These are phyloP conservation scores for Rosa multiflora DNA, from an alignment of 306 rosid species.

Conservation along the genomic window DNA sequence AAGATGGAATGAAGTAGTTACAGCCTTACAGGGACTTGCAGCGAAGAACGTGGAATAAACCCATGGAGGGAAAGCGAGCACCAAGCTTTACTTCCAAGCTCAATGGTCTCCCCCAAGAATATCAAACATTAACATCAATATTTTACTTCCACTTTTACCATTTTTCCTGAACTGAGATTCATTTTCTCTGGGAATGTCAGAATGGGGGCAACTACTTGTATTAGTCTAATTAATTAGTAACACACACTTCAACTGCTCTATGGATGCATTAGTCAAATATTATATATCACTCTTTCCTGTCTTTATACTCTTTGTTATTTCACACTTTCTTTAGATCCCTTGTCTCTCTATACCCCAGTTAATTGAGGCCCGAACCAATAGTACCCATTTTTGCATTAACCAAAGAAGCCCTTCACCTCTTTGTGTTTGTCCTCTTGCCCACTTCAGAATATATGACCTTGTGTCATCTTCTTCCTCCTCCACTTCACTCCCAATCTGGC, in stretches of 20 bases:
- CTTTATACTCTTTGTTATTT: conserved; percentile 54
- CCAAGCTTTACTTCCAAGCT: conserved; percentile 37
- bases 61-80: conserved; percentile 32
- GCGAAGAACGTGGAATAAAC: conserved; percentile 33
- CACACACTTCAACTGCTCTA: conserved; percentile 18
- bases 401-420: conserved; percentile 24
- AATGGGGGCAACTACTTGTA: neutral
- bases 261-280: conserved; percentile 35
- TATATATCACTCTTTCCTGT: conserved; percentile 46
- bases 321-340: conserved; percentile 37
- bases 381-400: conserved; percentile 33
- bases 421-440: conserved; percentile 60
- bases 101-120: conserved; percentile 14
- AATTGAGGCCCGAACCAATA: conserved; percentile 36
- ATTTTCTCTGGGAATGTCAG: conserved; percentile 52
- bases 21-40: conserved; percentile 29
- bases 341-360: conserved; percentile 42
- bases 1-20: conserved; percentile 14
- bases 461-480: conserved; percentile 22
- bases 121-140: neutral
- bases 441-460: conserved; percentile 60
- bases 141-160: conserved; percentile 17
- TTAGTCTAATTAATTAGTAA: conserved; percentile 22
- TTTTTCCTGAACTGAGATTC: neutral
- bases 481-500: conserved; percentile 18